Base-by-base conservation (phyloP, 129 eudicot species). In the Flaveria trinervia region DNA sequence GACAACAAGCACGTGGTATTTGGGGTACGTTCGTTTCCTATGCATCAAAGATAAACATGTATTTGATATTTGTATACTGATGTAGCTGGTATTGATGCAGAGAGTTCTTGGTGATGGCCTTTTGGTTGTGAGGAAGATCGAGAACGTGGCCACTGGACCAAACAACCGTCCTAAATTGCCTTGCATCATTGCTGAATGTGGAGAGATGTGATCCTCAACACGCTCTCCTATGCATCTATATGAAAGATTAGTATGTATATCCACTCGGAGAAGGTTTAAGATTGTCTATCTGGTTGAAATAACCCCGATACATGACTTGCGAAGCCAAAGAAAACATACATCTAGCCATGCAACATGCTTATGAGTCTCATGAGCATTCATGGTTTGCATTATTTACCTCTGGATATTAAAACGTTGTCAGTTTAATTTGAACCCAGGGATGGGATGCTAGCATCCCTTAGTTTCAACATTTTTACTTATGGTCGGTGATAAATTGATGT, bases 1-100 rank as follows among this genome's bases (percentile, higher is more conserved):
- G 99, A 94, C 91, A 89, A 94, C 74, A 94, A 94, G 82, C 99
- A 94, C 68, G 99, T 91, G 17, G 99, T 94, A 3, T 94, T 94
- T 48, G 99, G 99, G 99, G 99, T 94, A 94, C 51, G 88, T 20
- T 77, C 50, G 45, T 39, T 75, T 45, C 55, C 44, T 56, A 45
- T 30, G 0, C 1, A 18, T 33, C 60, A 45, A 9, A 45, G 50
- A 45, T 45, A 45, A 45, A 45, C 12, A 8, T 8, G 50, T 45
- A 45, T 70, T 54, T 12, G 44, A 79, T 49, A 65, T 54, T 12
- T 30, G 70, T 49, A 65, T 52, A 57, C 62, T 69, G 33, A 56
- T 62, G 49, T 70, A 39, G 56, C 45, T 72, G n/a, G n/a, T 73
- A 66, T 73, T 82, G 55, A 68, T 90, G 49, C 92, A 93, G 96